Evolutionary conservation across 768 basidiomycete species (phyloP).

Genomic region (Mycena epipterygia): DNA sequence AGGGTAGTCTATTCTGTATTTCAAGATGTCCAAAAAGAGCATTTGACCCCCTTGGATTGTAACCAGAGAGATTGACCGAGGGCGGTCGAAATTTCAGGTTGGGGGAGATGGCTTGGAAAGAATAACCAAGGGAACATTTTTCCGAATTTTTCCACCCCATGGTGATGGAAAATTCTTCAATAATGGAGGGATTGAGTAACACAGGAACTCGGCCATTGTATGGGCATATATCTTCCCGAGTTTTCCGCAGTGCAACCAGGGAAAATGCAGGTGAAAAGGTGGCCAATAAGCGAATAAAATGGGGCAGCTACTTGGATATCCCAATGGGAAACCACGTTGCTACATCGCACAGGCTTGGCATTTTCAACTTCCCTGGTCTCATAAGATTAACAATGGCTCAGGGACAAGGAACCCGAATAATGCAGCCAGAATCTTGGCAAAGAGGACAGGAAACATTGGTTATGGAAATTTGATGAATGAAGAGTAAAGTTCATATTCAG

Average conservation of each 20-base stretch:
- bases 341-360: background rate
- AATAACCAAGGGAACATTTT: background rate
- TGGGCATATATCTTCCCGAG: background rate
- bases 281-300: background rate
- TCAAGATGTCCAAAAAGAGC: background rate
- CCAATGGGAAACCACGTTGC: background rate
- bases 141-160: background rate
- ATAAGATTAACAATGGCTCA: background rate
- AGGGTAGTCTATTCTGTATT: background rate
- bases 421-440: background rate
- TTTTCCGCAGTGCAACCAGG: background rate
- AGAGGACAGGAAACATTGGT: background rate
- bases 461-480: background rate
- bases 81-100: conserved; percentile 3
- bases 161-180: background rate
- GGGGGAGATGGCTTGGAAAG: background rate
- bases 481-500: background rate
- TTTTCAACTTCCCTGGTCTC: background rate
- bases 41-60: background rate
- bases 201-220: background rate
- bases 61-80: background rate
- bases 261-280: background rate
- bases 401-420: background rate
- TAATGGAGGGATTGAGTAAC: background rate
- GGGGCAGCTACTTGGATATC: background rate